Conservation (phyloP, 768 basidiomycete genomes). For the Gloeopeniophorella convolvens region DNA sequence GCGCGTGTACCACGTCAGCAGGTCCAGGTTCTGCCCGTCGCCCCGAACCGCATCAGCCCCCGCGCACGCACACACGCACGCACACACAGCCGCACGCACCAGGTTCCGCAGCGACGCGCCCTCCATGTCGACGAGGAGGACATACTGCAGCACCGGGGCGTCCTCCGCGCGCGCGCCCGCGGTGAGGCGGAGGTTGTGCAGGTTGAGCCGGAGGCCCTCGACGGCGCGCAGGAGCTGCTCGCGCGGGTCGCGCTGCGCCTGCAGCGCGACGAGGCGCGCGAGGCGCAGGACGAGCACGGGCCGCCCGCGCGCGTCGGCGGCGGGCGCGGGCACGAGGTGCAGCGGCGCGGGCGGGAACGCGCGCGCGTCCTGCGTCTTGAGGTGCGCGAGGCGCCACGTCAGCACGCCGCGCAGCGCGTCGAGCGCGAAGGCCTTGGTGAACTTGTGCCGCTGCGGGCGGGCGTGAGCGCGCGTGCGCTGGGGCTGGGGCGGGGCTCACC, state of each 20-base stretch:
- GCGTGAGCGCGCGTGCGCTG: conserved; percentile 11
- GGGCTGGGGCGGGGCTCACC: conserved; percentile 29
- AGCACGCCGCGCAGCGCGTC: conserved; percentile 51
- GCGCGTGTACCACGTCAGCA: conserved; percentile 56
- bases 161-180: conserved; percentile 15
- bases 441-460: conserved; percentile 53
- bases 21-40: conserved; percentile 53
- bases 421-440: conserved; percentile 54
- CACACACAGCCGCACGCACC: conserved; percentile 46
- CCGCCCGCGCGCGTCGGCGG: conserved; percentile 55
- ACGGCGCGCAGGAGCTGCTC: conserved; percentile 34
- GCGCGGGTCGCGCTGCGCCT: conserved; percentile 38
- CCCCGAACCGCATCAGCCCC: too few relatives aligned
- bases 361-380: conserved; percentile 10
- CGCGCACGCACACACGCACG: too few relatives aligned
- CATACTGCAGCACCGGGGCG: conserved; percentile 53
- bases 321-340: conserved; percentile 40
- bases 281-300: conserved; percentile 56
- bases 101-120: conserved; percentile 47
- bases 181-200: conserved; percentile 33
- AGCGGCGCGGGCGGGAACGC: conserved; percentile 20
- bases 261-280: conserved; percentile 35
- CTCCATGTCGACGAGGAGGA: conserved; percentile 59
- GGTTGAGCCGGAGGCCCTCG: conserved; percentile 53
- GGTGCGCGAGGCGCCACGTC: conserved; percentile 43